Evolutionary conservation across 2,329 filamentous ascomycete genomes (phyloP).

Genomic region (Metarhizium guizhouense): DNA sequence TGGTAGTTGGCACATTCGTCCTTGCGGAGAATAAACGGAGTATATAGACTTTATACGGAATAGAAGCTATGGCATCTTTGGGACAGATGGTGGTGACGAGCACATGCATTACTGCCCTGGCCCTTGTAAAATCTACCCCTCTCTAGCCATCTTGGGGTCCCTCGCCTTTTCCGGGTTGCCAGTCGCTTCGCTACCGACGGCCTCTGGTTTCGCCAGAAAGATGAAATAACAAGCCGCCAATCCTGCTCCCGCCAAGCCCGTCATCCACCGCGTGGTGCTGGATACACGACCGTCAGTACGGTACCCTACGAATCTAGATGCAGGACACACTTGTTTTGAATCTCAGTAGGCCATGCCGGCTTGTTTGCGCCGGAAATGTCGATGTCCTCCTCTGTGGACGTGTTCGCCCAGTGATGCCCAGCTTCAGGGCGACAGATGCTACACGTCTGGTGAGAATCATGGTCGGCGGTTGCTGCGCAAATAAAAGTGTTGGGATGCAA

Average conservation of each 20-base stretch:
- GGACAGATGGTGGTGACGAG: too few species aligned
- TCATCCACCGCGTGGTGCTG: background rate
- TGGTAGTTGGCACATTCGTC: too few species aligned
- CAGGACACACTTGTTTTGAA: background rate
- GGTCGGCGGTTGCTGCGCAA: background rate
- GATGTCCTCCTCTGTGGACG: background rate
- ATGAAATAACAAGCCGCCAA: background rate
- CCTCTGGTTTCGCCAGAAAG: background rate
- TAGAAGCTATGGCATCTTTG: too few species aligned
- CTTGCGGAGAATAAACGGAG: too few species aligned
- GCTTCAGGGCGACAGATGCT: background rate
- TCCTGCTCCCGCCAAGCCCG: background rate
- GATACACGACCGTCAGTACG: background rate
- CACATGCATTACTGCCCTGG: too few species aligned
- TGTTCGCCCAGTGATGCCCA: background rate
- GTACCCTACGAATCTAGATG: background rate
- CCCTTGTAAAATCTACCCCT: background rate
- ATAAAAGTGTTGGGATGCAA: too few species aligned
- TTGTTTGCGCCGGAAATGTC: background rate
- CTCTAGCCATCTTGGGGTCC: background rate
- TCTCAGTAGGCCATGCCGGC: background rate
- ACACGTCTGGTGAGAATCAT: background rate
- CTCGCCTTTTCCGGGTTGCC: background rate
- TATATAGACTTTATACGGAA: too few species aligned
- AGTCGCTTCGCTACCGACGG: background rate